Percentiles rank a stretch among this genome's conserved stretches.
phyloP scores from a whole-genome alignment of 2,329 filamentous ascomycete genomes.

The Fusarium nanum region DNA sequence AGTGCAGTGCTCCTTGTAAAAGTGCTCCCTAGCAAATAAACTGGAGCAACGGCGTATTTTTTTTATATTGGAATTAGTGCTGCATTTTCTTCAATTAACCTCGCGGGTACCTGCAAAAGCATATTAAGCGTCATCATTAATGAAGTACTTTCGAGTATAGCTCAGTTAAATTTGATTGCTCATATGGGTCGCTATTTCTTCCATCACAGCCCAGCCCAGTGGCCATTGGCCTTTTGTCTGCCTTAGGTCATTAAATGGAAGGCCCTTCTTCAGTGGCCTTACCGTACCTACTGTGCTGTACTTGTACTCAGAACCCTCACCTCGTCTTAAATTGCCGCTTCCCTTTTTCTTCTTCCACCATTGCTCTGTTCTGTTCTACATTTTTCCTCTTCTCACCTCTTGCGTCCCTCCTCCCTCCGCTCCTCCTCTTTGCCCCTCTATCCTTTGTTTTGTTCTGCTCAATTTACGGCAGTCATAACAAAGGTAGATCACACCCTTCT shows the following conservation, averaged over 20 bases:
- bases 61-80: not conserved
- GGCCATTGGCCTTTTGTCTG: not conserved
- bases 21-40: conserved; percentile 9
- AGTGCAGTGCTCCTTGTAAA: conserved; percentile 7
- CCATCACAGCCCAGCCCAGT: conserved; percentile 3
- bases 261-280: not conserved
- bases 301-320: conserved; percentile 42
- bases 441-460: conserved; percentile 24
- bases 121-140: not conserved
- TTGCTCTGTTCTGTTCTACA: not conserved
- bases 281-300: not conserved
- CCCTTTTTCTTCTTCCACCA: conserved; percentile 31
- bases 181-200: conserved; percentile 5
- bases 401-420: not conserved
- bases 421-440: conserved; percentile 4
- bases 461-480: conserved; percentile 34
- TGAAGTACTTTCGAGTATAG: conserved; percentile 29
- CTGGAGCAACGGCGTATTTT: conserved; percentile 11
- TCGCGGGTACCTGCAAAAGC: conserved; percentile 12
- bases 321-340: conserved; percentile 46
- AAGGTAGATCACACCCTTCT: conserved; percentile 24
- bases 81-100: conserved; percentile 14
- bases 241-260: not conserved
- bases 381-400: conserved; percentile 31
- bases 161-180: conserved; percentile 12